These are phyloP conservation scores for Polymyxa betae DNA, from an alignment of 208 protist species.

Conservation along the genomic window DNA sequence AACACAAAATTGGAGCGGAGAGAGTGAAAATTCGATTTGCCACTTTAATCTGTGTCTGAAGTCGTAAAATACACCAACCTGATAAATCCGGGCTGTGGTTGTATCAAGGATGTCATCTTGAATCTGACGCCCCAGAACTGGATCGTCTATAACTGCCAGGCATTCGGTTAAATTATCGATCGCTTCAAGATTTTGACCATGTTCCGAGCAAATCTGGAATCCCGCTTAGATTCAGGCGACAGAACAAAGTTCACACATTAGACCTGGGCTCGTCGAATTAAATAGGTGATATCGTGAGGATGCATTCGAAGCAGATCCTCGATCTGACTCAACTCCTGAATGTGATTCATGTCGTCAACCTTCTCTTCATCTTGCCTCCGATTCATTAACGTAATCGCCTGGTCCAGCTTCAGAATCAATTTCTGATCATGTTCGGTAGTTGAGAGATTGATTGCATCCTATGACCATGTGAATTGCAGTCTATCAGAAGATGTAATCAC, in stretches of 20 bases:
- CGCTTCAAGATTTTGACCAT: background rate
- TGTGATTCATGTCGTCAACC: background rate
- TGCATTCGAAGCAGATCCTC: background rate
- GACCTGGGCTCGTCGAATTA: slow-evolving; percentile 19
- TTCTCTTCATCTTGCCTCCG: background rate
- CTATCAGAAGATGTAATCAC: background rate
- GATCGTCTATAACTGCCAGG: background rate
- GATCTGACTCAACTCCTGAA: background rate
- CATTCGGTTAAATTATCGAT: background rate
- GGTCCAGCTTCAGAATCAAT: background rate
- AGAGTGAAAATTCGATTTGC: too few species aligned
- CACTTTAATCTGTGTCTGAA: too few species aligned
- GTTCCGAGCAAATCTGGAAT: background rate
- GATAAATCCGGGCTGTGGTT: background rate
- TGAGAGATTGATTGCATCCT: too few species aligned
- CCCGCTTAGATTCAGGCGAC: background rate
- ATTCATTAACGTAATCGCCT: background rate
- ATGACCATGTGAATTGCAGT: background rate
- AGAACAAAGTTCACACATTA: background rate
- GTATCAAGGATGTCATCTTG: background rate
- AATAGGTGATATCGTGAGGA: background rate
- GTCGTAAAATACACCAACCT: too few species aligned
- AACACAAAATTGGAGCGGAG: too few species aligned
- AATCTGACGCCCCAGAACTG: background rate
- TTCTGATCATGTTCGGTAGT: background rate